Conservation (phyloP, 1,284 basidiomycete genomes). For the Phlebopus sp. region DNA sequence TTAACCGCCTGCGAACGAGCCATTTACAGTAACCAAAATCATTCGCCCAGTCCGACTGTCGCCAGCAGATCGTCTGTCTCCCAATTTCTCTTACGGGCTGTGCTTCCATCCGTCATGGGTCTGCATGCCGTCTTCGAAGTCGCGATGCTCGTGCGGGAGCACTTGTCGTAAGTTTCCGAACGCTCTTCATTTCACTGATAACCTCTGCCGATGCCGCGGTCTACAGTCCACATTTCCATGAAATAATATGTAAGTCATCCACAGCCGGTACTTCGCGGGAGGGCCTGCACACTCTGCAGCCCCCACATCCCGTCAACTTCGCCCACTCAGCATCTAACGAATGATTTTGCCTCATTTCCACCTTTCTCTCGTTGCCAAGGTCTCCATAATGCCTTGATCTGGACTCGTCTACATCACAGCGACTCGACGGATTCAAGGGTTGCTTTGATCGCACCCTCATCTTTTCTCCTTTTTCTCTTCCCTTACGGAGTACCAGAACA, state of each 20-base stretch:
- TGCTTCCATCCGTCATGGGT: not conserved
- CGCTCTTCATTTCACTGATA: slow-evolving; percentile 7
- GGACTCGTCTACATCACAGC: not conserved
- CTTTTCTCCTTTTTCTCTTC: not conserved
- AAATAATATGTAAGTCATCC: too few relatives aligned
- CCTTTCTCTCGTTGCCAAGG: too few relatives aligned
- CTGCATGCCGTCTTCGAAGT: not conserved
- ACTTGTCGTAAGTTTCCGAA: slow-evolving; percentile 7
- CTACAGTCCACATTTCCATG: not conserved
- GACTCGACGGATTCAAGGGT: not conserved
- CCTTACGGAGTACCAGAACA: not conserved
- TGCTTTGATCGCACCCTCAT: not conserved
- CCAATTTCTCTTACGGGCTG: not conserved
- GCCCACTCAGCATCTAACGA: too few relatives aligned
- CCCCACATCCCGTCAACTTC: too few relatives aligned
- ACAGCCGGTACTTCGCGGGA: not conserved
- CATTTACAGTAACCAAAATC: not conserved
- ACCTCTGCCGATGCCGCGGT: slow-evolving; percentile 5
- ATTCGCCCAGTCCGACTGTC: not conserved
- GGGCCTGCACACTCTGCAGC: not conserved
- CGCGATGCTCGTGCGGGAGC: not conserved
- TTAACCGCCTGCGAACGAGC: not conserved
- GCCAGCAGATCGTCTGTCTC: too few relatives aligned
- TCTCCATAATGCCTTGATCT: not conserved
- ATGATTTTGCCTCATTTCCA: too few relatives aligned